Evolutionary conservation across 2,329 filamentous ascomycete species (phyloP).

Genomic region (Cladosporium austrohemisphaericum): DNA sequence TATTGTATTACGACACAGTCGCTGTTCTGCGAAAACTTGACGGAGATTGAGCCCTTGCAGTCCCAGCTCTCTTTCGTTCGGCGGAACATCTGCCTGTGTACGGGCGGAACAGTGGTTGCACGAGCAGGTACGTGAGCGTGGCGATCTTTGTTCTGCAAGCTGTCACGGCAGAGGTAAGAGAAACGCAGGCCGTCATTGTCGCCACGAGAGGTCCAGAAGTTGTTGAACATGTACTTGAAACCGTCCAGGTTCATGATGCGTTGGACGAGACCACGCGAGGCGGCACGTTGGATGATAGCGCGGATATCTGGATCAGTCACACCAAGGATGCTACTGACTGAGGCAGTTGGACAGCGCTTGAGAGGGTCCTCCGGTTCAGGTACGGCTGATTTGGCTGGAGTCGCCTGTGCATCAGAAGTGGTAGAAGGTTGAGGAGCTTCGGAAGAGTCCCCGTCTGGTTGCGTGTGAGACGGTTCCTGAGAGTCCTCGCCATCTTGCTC

Average conservation of each 20-base stretch:
- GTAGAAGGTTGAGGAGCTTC: neutral
- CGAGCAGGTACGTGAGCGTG: slow-evolving; percentile 40
- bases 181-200: slow-evolving; percentile 46
- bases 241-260: slow-evolving; percentile 44
- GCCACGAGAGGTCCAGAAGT: slow-evolving; percentile 43
- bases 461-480: neutral
- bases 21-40: slow-evolving; percentile 46
- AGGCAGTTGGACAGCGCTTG: slow-evolving; percentile 22
- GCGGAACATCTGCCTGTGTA: slow-evolving; percentile 17
- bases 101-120: slow-evolving; percentile 24
- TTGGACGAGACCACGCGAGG: slow-evolving; percentile 44
- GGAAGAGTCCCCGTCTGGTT: neutral
- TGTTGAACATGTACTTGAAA: slow-evolving; percentile 49
- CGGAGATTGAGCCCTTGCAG: slow-evolving; percentile 45
- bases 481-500: neutral
- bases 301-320: slow-evolving; percentile 37
- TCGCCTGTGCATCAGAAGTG: neutral
- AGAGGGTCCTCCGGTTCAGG: neutral
- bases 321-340: slow-evolving; percentile 23
- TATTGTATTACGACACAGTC: slow-evolving; percentile 45
- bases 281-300: slow-evolving; percentile 45
- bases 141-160: slow-evolving; percentile 49
- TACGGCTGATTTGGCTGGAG: neutral
- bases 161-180: slow-evolving; percentile 50
- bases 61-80: slow-evolving; percentile 39